These are phyloP conservation scores for Avicennia marina DNA, from an alignment of 257 asterid species.

Conservation along the genomic window DNA sequence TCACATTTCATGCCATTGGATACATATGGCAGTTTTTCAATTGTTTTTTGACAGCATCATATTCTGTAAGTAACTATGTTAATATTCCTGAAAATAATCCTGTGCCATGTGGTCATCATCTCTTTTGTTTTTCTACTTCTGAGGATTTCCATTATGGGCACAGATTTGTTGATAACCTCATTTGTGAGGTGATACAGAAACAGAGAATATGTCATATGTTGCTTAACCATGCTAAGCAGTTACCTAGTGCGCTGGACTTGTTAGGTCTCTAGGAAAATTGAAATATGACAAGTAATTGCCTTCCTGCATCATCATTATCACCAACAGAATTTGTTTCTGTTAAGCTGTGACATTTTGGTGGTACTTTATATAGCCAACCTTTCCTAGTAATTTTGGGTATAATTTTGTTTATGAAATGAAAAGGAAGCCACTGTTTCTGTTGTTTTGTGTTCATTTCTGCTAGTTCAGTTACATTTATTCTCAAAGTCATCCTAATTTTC, in stretches of 20 bases:
- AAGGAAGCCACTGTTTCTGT: too few relatives aligned
- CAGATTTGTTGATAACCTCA: too few relatives aligned
- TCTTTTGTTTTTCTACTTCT: not conserved
- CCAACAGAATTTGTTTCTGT: not conserved
- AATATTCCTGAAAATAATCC: not conserved
- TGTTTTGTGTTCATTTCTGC: too few relatives aligned
- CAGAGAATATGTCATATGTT: too few relatives aligned
- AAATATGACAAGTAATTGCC: not conserved
- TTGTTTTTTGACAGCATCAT: slow-evolving; percentile 91
- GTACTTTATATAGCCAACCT: too few relatives aligned
- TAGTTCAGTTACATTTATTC: too few relatives aligned
- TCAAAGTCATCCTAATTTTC: too few relatives aligned
- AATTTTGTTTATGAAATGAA: too few relatives aligned
- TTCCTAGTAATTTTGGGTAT: too few relatives aligned
- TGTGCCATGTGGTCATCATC: not conserved
- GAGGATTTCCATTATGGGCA: not conserved
- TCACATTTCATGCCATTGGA: slow-evolving; percentile 78
- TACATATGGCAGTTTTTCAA: slow-evolving; percentile 93
- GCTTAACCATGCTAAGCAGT: too few relatives aligned
- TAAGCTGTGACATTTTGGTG: not conserved
- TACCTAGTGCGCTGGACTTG: too few relatives aligned
- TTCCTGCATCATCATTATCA: not conserved
- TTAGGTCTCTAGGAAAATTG: not conserved
- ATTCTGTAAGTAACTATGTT: slow-evolving; percentile 58
- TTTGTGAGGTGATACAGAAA: too few relatives aligned